Evolutionary conservation across 345 rosid species (phyloP), one percentile per base, ranked within the genome.

Genomic region (Corymbia maculata): DNA sequence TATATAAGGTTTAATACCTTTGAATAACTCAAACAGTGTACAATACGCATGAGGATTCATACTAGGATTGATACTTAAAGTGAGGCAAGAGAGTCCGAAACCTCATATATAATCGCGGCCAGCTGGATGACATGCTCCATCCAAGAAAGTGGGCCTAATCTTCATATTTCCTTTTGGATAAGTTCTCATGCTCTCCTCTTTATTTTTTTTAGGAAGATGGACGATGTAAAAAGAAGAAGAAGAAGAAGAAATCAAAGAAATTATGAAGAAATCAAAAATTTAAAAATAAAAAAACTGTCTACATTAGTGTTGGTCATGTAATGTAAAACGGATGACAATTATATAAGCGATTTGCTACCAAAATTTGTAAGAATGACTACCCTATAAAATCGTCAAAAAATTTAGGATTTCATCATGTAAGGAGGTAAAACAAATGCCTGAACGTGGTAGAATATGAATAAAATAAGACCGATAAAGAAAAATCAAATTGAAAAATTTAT

Each of bases 401-500:
- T n/a, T n/a, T n/a, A n/a, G n/a, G n/a, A n/a, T n/a, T n/a, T n/a
- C n/a, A n/a, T n/a, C n/a, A n/a, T n/a, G n/a, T n/a, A n/a, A n/a
- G n/a, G n/a, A n/a, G n/a, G n/a, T n/a, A n/a, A n/a, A n/a, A n/a
- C n/a, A n/a, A n/a, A n/a, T n/a, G n/a, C n/a, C n/a, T n/a, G n/a
- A n/a, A n/a, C n/a, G n/a, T n/a, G n/a, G n/a, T n/a, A n/a, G n/a
- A n/a, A n/a, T n/a, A n/a, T n/a, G n/a, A n/a, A n/a, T n/a, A n/a
- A n/a, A n/a, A n/a, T n/a, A n/a, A n/a, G n/a, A n/a, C n/a, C n/a
- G n/a, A n/a, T n/a, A n/a, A n/a, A n/a, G n/a, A n/a, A n/a, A n/a
- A n/a, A n/a, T n/a, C n/a, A n/a, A n/a, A n/a, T n/a, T n/a, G n/a
- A 7, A 0, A 53, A 52, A 53, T 0, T 53, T 53, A 19, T 7